Base-by-base conservation (phyloP, 495 filamentous ascomycete species). In the Neurospora terricola region DNA sequence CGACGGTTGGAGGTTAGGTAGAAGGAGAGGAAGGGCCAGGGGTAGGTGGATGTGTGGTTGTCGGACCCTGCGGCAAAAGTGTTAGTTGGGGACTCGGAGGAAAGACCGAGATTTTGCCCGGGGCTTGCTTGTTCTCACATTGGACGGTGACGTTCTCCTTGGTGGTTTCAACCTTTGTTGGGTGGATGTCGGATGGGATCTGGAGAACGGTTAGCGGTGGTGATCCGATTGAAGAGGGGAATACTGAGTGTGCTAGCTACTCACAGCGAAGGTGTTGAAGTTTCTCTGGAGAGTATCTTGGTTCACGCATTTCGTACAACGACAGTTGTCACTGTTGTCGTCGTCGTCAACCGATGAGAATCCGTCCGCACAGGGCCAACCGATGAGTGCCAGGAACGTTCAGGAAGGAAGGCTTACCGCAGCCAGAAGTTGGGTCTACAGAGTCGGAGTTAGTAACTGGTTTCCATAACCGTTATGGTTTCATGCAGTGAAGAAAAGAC, bases 231-330 rank as follows among this genome's bases (percentile, higher is more conserved):
- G 54, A 23, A 54, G 21, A 66, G 23, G 69, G 40, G 27, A 72
- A 11, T 5, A 69, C 5, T 12, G 14, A 70, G 54, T 36, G 38
- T 45, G 11, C 38, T 48, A 27, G 43, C 45, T 36, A 73, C 76
- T 42, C 72, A 81, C 80, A 34, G 77, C 81, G 76, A 94, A 94
- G 1, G 90, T 94, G 76, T 95, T 86, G 43, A 91, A 84, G 37
- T 86, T 86, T 39, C 93, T 86, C 80, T 97, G 94, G 78, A 81
- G 88, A 16, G 94, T 97, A 70, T 91, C 88, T 73, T 88, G 89
- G 78, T 97, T 90, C 11, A 93, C 84, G 79, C 94, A 97, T 69
- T 83, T 78, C 1, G 79, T 72, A 77, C 94, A 97, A 69, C 89
- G 92, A 77, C 94, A 97, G 77, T 94, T 92, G 71, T 97, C 94